A percentile compares a stretch with the other conserved stretches of the same genome.
Conservation (phyloP, 352 stramenopile species). For the Vaucheria bursata region DNA sequence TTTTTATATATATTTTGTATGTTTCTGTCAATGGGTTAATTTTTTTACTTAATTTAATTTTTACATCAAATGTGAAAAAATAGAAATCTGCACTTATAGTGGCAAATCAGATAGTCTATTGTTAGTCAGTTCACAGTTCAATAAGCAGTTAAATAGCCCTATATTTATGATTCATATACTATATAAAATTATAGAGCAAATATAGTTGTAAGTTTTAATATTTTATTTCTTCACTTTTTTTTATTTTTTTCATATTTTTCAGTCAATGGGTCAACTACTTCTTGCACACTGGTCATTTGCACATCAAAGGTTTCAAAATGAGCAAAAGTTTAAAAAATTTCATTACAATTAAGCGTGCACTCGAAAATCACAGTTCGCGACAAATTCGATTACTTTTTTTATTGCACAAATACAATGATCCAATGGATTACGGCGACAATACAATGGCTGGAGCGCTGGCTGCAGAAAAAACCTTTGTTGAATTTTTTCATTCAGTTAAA, state of each 20-base stretch:
- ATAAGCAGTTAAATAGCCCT: too few relatives aligned
- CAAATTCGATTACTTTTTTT: slow-evolving; percentile 75
- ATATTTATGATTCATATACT: slow-evolving; percentile 93
- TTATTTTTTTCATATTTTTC: too few relatives aligned
- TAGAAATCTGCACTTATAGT: too few relatives aligned
- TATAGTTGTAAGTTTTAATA: slow-evolving; percentile 98
- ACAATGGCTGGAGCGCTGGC: slow-evolving; percentile 78
- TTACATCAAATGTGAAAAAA: too few relatives aligned
- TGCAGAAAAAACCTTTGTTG: slow-evolving; percentile 76
- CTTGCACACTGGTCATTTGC: slow-evolving; percentile 93
- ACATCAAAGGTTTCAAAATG: slow-evolving; percentile 99
- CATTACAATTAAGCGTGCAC: slow-evolving; percentile 86
- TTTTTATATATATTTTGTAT: too few relatives aligned
- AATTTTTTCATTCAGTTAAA: slow-evolving; percentile 89
- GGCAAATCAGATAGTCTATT: slow-evolving; percentile 94
- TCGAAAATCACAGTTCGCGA: slow-evolving; percentile 50
- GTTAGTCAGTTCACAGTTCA: too few relatives aligned
- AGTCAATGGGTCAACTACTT: slow-evolving; percentile 98
- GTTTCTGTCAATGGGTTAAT: too few relatives aligned
- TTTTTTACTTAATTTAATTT: too few relatives aligned
- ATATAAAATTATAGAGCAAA: slow-evolving; percentile 94
- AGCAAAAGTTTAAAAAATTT: slow-evolving; percentile 99
- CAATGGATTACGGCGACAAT: slow-evolving; percentile 88
- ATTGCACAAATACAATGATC: slow-evolving; percentile 83
- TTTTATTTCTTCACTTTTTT: too few relatives aligned